Conservation (phyloP, 164 flowering plant genomes). For the Cinnamomum micranthum region DNA sequence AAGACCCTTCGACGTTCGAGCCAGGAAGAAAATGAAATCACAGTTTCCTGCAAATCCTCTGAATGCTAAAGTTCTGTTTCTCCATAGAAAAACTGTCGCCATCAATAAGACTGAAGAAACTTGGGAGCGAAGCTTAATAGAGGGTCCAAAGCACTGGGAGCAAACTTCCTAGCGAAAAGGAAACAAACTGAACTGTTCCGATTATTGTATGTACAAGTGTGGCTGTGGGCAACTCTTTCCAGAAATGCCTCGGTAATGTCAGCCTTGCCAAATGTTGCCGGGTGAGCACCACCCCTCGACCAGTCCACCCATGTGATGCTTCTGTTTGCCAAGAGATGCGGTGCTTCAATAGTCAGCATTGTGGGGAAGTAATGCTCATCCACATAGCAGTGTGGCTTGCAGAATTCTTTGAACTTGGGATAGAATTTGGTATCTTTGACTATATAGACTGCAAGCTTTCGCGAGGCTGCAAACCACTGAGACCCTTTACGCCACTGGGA, state of each 20-base stretch:
- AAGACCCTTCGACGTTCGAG: not conserved
- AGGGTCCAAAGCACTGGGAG: conserved; percentile 72
- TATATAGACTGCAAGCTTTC: conserved; percentile 57
- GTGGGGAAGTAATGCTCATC: conserved; percentile 97
- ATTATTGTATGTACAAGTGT: conserved; percentile 53
- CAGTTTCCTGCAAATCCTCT: not conserved
- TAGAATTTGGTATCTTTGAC: conserved; percentile 55
- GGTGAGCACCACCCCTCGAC: conserved; percentile 94
- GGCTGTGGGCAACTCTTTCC: conserved; percentile 32
- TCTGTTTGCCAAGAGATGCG: conserved; percentile 65
- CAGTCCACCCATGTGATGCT: conserved; percentile 86
- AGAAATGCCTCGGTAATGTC: conserved; percentile 67
- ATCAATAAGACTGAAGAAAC: conserved; percentile 42
- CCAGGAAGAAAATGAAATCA: conserved; percentile 1
- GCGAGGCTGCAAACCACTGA: conserved; percentile 82
- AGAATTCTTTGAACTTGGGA: conserved; percentile 69
- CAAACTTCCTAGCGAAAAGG: conserved; percentile 84
- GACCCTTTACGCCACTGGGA: conserved; percentile 90
- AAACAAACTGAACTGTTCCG: conserved; percentile 43
- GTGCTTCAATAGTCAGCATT: conserved; percentile 55
- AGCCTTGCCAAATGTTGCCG: conserved; percentile 66
- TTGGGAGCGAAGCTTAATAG: conserved; percentile 42
- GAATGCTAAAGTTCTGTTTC: not conserved
- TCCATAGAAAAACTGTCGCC: not conserved
- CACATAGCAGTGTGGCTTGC: conserved; percentile 76